Base-by-base conservation (phyloP, 2,329 filamentous ascomycete genomes). In the Fusarium aywerte region DNA sequence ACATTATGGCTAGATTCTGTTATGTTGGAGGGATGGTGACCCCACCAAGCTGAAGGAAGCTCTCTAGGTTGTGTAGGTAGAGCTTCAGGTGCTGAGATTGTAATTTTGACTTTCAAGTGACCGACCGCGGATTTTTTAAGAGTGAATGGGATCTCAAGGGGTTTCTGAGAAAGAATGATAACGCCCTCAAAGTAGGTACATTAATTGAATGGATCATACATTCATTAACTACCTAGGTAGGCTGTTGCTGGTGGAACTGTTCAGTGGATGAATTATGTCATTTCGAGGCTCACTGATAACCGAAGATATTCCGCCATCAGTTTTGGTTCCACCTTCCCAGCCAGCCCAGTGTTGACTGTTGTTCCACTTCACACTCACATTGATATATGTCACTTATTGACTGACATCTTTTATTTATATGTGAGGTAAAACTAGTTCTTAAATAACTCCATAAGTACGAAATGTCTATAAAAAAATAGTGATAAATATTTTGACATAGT, bases 1-100 rank as follows among this genome's bases (percentile, higher is more conserved):
- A 82, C 85, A 87, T 87, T 65, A 59, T 76, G 72, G 52, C 47
- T 42, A 40, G 51, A 25, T 48, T 67, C 35, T 55, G 23, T 36
- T 57, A 35, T 51, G 60, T 57, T 55, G 49, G 59, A 66, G 50
- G 47, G 59, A 66, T 53, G 40, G n/a, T 27, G 52, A 62, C 69
- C 66, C 69, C 68, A 68, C 71, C 42, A 67, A 52, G 38, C 13
- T 45, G 23, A n/a, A 35, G 18, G 49, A 53, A 48, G 57, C 57
- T 52, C 47, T 10, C 50, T 53, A 31, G 20, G 20, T 23, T 48
- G 38, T 25, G 18, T 36, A 40, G 40, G 18, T 36, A 40, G 40
- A 42, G 33, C 18, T 40, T 40, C 25, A 18, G 21, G 16, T 23
- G 21, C 18, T 32, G 9, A 25, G 10, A 10, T 18, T 45, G 15